Evolutionary conservation across 768 basidiomycete genomes (phyloP).

Genomic region (Pulveroboletus sp.): DNA sequence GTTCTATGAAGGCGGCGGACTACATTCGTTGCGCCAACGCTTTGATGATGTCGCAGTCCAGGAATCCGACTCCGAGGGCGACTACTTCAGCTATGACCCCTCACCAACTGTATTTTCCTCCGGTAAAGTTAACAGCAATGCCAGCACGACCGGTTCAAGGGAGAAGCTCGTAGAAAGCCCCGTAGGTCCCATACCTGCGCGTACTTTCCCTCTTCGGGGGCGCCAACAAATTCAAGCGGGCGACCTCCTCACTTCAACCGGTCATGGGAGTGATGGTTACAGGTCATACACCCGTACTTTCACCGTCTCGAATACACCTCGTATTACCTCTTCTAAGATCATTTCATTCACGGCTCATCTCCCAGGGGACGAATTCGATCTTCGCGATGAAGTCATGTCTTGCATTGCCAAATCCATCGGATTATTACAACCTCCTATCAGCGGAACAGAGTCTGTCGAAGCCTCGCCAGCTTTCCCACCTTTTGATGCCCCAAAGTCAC

Average conservation of each 20-base stretch:
- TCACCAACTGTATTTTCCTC: slow-evolving; percentile 19
- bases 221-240: slow-evolving; percentile 70
- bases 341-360: slow-evolving; percentile 20
- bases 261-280: slow-evolving; percentile 42
- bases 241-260: slow-evolving; percentile 62
- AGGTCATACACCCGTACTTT: slow-evolving; percentile 44
- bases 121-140: slow-evolving; percentile 14
- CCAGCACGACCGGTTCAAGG: slow-evolving; percentile 16
- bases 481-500: slow-evolving; percentile 35
- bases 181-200: slow-evolving; percentile 7
- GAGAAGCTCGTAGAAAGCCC: slow-evolving; percentile 26
- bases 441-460: slow-evolving; percentile 59
- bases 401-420: slow-evolving; percentile 98
- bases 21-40: slow-evolving; percentile 85
- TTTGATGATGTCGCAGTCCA: slow-evolving; percentile 59
- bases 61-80: slow-evolving; percentile 46
- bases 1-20: slow-evolving; percentile 90
- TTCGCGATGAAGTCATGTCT: slow-evolving; percentile 95
- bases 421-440: slow-evolving; percentile 79
- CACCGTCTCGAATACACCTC: slow-evolving; percentile 49
- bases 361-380: slow-evolving; percentile 75
- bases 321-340: slow-evolving; percentile 29
- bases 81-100: slow-evolving; percentile 45
- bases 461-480: slow-evolving; percentile 61
- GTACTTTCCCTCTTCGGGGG: slow-evolving; percentile 23